Base-by-base conservation (phyloP, 345 rosid genomes). In the Hypericum perforatum region DNA sequence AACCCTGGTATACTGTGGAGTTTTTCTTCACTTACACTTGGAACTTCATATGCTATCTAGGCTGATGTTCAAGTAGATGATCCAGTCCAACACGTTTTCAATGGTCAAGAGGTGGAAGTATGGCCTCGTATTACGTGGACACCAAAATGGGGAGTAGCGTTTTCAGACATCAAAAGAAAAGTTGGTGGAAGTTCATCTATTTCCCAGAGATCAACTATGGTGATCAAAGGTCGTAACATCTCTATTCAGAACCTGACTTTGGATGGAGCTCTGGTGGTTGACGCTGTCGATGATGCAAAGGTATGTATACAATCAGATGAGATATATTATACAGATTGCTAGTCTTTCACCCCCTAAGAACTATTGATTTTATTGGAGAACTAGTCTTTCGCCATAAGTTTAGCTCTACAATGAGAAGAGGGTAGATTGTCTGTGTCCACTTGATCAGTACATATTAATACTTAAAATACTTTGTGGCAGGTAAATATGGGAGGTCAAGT, bases 81-180 rank as follows among this genome's bases (percentile, higher is more conserved):
- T 65, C 95, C 98, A 16, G 75, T 76, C 45, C 53, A 42, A 22
- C 70, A 70, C 55, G 82, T 79, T 46, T 81, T 85, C 66, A 92
- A 78, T 38, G 94, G 86, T 6, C 98, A 92, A 77, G 95, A 85
- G 60, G 94, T 91, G 50, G 96, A 91, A 76, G 85, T 85, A 43
- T 91, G 96, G 96, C 79, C 98, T 39, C 85, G 82, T 11, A 67
- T 92, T 58, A 63, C 70, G 41, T 88, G 96, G 98, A 81, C 80
- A 59, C 90, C 96, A 29, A 81, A 77, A 63, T 92, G 98, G 98
- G 96, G 90, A 48, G 50, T 81, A 60, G 75, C 85, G 39, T 88
- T 85, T 66, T 54, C 83, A 8, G 95, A 85, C 5, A 63, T 92
- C 58, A 81, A 82, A 65, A 68, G 55, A 8, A 92, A 88, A 85